A percentile compares a stretch with the other conserved stretches of the same genome.
These are phyloP conservation scores for Peronosclerospora sorghi DNA, from an alignment of 352 stramenopile genomes.

Conservation along the genomic window DNA sequence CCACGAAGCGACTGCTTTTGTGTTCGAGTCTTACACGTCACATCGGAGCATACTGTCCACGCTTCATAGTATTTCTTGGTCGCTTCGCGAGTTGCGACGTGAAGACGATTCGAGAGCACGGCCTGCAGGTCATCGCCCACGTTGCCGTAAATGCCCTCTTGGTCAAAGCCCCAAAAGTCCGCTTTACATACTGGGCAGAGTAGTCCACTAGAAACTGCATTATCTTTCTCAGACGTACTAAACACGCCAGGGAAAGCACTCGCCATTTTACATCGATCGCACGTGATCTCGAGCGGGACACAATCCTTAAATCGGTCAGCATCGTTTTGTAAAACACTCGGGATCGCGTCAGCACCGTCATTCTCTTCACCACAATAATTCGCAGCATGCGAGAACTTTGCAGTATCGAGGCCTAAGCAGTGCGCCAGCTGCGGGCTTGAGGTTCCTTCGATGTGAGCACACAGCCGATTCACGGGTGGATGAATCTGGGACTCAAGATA, in stretches of 20 bases:
- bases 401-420: conserved; percentile 93
- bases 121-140: conserved; percentile 62
- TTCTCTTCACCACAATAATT: conserved; percentile 80
- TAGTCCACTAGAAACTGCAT: conserved; percentile 34
- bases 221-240: conserved; percentile 24
- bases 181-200: conserved; percentile 60
- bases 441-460: conserved; percentile 97
- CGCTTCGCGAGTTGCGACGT: conserved; percentile 66
- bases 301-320: conserved; percentile 85
- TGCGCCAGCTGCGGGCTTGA: conserved; percentile 90
- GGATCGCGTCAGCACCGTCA: conserved; percentile 75
- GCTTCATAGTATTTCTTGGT: conserved; percentile 85
- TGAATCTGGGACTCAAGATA: conserved; percentile 96
- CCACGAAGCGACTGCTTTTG: conserved; percentile 91
- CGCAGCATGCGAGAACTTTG: conserved; percentile 85
- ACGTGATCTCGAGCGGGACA: conserved; percentile 61
- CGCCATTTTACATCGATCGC: conserved; percentile 45
- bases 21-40: conserved; percentile 89
- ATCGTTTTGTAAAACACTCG: conserved; percentile 82
- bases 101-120: conserved; percentile 76
- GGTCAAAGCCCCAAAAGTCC: conserved; percentile 76
- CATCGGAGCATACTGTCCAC: conserved; percentile 90
- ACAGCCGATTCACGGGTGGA: conserved; percentile 95
- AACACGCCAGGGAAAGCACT: conserved; percentile 73
- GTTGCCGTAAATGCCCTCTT: conserved; percentile 62